phyloP scores from a whole-genome alignment of 1,139 yeast species.

The Suhomyces choctaworum region DNA sequence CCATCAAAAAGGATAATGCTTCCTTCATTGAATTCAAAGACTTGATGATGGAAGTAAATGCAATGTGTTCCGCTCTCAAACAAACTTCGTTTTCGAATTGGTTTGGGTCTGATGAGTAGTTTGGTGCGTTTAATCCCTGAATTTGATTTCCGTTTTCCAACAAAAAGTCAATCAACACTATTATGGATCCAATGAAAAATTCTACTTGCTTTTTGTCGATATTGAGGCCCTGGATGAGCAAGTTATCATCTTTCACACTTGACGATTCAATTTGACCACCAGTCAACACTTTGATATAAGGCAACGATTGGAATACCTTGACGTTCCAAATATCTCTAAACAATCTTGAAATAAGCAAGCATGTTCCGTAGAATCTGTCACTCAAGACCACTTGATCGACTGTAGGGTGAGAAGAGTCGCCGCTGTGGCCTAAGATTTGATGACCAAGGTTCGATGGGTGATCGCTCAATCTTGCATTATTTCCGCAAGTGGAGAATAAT shows the following conservation, averaged over 20 bases:
- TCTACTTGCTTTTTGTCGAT: constrained; percentile 60
- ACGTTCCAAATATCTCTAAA: constrained; percentile 77
- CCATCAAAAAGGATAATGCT: constrained; percentile 82
- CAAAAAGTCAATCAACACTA: constrained; percentile 61
- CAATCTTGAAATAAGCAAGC: constrained; percentile 73
- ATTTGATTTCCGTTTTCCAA: constrained; percentile 58
- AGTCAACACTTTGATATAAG: constrained; percentile 42
- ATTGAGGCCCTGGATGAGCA: constrained; percentile 46
- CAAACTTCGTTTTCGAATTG: constrained; percentile 64
- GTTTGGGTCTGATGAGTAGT: constrained; percentile 48
- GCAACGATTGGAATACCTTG: constrained; percentile 58
- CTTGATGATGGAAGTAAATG: constrained; percentile 75
- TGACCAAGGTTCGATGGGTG: constrained; percentile 14
- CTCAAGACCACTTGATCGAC: constrained; percentile 81
- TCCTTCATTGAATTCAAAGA: constrained; percentile 81
- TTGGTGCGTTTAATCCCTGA: constrained; percentile 60
- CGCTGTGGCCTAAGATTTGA: constrained; percentile 10
- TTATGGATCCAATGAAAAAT: constrained; percentile 64
- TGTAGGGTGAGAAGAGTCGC: constrained; percentile 30
- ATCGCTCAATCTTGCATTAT: constrained; percentile 49
- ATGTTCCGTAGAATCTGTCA: constrained; percentile 91
- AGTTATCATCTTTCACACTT: constrained; percentile 48
- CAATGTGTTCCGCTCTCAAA: constrained; percentile 88
- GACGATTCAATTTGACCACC: constrained; percentile 35
- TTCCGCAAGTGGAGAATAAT: constrained; percentile 56